A percentile compares a stretch with the other conserved stretches of the same genome.
These are phyloP conservation scores for Tympanopsis confertula DNA, from an alignment of 2,329 filamentous ascomycete genomes.

Conservation along the genomic window DNA sequence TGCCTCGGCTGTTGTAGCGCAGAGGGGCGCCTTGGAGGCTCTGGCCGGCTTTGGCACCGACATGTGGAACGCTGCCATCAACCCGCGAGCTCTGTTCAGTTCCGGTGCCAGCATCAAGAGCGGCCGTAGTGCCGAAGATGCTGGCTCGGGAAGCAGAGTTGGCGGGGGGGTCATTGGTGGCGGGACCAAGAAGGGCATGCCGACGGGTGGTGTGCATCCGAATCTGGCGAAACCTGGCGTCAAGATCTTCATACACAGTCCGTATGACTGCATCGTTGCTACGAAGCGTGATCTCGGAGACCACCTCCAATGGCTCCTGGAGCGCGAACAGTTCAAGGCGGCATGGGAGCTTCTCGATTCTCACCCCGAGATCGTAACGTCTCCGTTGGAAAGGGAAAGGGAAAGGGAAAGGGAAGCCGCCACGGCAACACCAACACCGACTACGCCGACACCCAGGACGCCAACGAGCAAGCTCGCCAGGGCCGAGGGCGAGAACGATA, in stretches of 20 bases:
- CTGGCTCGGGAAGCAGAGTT: constrained; percentile 4
- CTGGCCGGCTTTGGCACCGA: constrained; percentile 62
- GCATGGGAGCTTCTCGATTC: constrained; percentile 85
- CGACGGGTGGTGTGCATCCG: constrained; percentile 31
- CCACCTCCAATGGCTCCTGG: constrained; percentile 74
- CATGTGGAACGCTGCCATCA: constrained; percentile 83
- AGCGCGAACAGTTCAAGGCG: constrained; percentile 68
- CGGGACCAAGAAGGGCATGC: background rate
- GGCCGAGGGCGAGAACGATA: constrained; percentile 23
- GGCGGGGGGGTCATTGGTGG: background rate
- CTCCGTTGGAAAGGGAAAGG: constrained; percentile 22
- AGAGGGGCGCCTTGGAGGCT: constrained; percentile 65
- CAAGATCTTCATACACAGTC: constrained; percentile 87
- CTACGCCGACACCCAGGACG: constrained; percentile 25
- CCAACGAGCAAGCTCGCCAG: constrained; percentile 12
- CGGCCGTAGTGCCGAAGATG: constrained; percentile 46
- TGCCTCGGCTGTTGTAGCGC: constrained; percentile 49
- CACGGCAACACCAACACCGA: no score
- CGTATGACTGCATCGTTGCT: constrained; percentile 89
- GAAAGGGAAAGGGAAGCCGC: no score
- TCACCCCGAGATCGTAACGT: constrained; percentile 61
- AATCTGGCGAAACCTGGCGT: constrained; percentile 41
- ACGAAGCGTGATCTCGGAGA: constrained; percentile 79
- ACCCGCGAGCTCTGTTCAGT: constrained; percentile 75
- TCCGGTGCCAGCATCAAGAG: constrained; percentile 70